Evolutionary conservation across 805 yeast genomes (phyloP), one percentile per base, ranked within the genome.

Genomic region (Isabelozyma pseudorhagii): DNA sequence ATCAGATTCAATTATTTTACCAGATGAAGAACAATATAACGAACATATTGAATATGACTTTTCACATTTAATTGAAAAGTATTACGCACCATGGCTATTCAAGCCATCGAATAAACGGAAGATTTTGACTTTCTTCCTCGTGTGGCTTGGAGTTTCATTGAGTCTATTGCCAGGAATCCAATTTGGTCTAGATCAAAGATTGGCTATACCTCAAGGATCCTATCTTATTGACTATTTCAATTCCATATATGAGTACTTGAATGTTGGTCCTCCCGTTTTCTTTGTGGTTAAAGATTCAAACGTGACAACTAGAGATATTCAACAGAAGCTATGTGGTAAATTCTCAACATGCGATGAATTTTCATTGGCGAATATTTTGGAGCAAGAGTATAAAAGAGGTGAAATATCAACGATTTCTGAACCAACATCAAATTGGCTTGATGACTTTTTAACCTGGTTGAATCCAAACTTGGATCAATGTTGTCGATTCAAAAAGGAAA

Each of bases 391-490:
- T 49, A 82, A 83, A 52, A 72, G 97, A 36, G 74, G 85, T 0
- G 71, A 79, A 2, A 58, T 72, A 9, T 85, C 93, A 1, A 84
- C 87, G 3, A 77, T 93, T 34, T 78, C 81, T 1, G 94, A 89
- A 43, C 97, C 98, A 0, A 80, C 89, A 1, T 85, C 97, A 0
- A 87, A 87, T 56, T 93, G 98, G 98, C 71, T 92, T 46, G 99
- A 93, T 67, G 97, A 94, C 62, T 93, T 82, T 60, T 74, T 93
- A 53, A 78, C 84, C 38, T 93, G 93, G 87, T 71, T 92, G 51
- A 91, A 91, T 60, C 99, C 99, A 0, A 80, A 81, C 40, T 74
- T 92, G 44, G 93, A 85, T 54, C 87, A 87, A 53, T 93, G 99
- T 66, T 93, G 99, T 62, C 72, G 93, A 25, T 66, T 85, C 41